A percentile compares a stretch with the other conserved stretches of the same genome.
Conservation (phyloP, 2,329 filamentous ascomycete genomes). For the Ilyonectria sp. region DNA sequence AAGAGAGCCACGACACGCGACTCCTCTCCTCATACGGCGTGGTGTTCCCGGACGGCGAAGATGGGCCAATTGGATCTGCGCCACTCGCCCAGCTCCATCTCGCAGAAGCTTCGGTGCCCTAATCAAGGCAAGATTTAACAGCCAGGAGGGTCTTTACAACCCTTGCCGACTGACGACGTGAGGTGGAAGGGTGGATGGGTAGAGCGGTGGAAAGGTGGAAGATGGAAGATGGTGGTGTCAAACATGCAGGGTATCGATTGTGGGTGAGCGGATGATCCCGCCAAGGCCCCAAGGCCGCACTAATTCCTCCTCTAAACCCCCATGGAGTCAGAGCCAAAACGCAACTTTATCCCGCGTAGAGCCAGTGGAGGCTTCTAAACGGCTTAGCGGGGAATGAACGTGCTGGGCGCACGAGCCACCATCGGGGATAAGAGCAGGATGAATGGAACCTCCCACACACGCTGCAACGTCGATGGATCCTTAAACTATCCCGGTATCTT, state of each 20-base stretch:
- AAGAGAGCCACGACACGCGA: constrained; percentile 36
- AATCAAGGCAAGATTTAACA: constrained; percentile 19
- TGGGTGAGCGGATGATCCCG: constrained; percentile 5
- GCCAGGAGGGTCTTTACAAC: neutral
- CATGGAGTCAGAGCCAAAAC: neutral
- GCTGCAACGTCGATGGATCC: neutral
- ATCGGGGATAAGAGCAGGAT: constrained; percentile 4
- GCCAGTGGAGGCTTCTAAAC: constrained; percentile 27
- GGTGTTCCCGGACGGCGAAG: constrained; percentile 12
- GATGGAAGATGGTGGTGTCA: neutral
- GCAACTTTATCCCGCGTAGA: constrained; percentile 45
- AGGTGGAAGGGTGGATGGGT: neutral
- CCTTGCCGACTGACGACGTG: neutral
- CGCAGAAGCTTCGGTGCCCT: constrained; percentile 26
- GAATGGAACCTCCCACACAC: constrained; percentile 15
- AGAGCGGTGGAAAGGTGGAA: no score
- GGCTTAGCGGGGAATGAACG: constrained; percentile 26
- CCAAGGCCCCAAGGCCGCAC: constrained; percentile 1
- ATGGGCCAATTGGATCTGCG: constrained; percentile 32
- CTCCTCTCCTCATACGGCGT: constrained; percentile 34
- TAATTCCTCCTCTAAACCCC: neutral
- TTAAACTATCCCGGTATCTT: neutral
- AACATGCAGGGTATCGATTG: neutral
- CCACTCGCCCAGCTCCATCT: constrained; percentile 19
- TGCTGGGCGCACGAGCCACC: constrained; percentile 26